phyloP scores from a whole-genome alignment of 140 eudicot genomes.

The Flaveria floridana region DNA sequence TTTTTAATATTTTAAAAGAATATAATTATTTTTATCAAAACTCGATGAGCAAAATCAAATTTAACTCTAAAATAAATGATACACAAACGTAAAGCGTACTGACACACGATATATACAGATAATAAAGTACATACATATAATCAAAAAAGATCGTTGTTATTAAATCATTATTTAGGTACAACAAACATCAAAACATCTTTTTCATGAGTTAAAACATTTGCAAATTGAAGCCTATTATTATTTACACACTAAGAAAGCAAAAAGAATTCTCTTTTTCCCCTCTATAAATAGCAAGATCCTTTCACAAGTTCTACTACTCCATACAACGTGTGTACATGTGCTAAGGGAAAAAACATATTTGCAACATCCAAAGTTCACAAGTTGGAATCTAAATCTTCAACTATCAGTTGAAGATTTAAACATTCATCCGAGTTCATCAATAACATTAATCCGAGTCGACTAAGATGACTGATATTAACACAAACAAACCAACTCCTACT shows the following conservation, averaged over 20 bases:
- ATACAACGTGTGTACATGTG: not conserved
- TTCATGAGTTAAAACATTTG: not conserved
- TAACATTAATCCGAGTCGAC: too few species aligned
- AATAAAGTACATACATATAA: too few species aligned
- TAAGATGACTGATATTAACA: constrained; percentile 22
- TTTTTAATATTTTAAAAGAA: too few species aligned
- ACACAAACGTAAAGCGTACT: too few species aligned
- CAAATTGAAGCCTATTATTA: not conserved
- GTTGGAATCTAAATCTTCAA: not conserved
- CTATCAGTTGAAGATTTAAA: not conserved
- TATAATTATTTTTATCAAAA: too few species aligned
- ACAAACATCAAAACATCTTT: not conserved
- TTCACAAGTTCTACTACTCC: constrained; percentile 20
- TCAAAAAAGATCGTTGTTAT: too few species aligned
- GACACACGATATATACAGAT: too few species aligned
- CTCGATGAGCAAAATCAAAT: too few species aligned
- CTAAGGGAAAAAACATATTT: not conserved
- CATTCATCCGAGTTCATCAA: too few species aligned
- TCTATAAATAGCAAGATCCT: constrained; percentile 32
- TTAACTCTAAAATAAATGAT: too few species aligned
- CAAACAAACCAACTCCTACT: constrained; percentile 21
- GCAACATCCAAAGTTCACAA: constrained; percentile 14
- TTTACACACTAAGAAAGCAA: not conserved
- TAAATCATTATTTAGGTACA: too few species aligned
- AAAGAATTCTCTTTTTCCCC: constrained; percentile 4